Evolutionary conservation across 257 asterid species (phyloP).

Genomic region (Plantago elongata): DNA sequence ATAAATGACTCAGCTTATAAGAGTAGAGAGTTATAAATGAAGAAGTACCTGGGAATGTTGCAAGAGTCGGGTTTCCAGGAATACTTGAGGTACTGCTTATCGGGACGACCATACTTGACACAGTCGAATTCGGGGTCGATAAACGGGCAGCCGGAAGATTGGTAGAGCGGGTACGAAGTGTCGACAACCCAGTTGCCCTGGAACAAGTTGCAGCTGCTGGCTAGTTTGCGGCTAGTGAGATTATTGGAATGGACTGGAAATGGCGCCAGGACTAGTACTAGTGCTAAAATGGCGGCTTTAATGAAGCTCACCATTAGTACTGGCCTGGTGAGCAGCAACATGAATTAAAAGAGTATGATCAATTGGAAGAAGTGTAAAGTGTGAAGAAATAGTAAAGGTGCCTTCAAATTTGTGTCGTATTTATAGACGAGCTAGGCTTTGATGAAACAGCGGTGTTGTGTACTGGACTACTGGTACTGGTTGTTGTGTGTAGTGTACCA

Average conservation of each 20-base stretch:
- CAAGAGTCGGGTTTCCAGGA: slow-evolving; percentile 66
- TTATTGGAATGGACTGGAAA: slow-evolving; percentile 11
- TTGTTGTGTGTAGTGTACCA: too few species aligned
- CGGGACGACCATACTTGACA: slow-evolving; percentile 60
- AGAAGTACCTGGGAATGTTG: slow-evolving; percentile 45
- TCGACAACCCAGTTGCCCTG: slow-evolving; percentile 59
- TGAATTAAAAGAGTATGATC: too few species aligned
- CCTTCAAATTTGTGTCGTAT: slow-evolving; percentile 6
- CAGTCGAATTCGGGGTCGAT: slow-evolving; percentile 69
- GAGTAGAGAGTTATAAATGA: too few species aligned
- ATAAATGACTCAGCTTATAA: too few species aligned
- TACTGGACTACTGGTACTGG: background rate
- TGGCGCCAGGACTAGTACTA: background rate
- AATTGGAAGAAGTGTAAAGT: background rate
- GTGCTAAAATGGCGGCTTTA: slow-evolving; percentile 16
- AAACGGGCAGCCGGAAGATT: slow-evolving; percentile 51
- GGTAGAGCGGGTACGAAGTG: slow-evolving; percentile 45
- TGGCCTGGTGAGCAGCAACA: too few species aligned
- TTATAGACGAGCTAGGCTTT: background rate
- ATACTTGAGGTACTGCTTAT: slow-evolving; percentile 48
- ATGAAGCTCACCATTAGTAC: slow-evolving; percentile 20
- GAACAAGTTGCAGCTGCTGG: slow-evolving; percentile 49
- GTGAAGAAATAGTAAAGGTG: background rate
- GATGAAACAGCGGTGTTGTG: background rate
- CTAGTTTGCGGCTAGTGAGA: slow-evolving; percentile 7